Base-by-base conservation (phyloP, 2,329 filamentous ascomycete species). In the Trichophyton benhamiae region DNA sequence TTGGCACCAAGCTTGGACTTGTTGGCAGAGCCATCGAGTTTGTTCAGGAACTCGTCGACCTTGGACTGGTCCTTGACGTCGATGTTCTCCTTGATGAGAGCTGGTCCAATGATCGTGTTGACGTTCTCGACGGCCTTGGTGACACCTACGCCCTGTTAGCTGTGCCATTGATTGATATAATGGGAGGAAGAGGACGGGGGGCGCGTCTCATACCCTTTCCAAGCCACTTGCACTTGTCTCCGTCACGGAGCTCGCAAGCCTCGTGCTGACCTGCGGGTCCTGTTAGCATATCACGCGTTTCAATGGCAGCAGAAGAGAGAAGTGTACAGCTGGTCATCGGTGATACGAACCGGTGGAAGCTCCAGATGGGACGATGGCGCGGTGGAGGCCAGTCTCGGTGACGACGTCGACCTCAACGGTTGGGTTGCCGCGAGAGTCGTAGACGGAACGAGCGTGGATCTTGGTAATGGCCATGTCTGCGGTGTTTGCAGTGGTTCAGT, bases 371-470 rank as follows among this genome's bases (percentile, higher is more conserved):
- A 97, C 92, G 76, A 96, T 96, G 76, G 92, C 91, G 75, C 92
- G 91, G 86, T 96, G 91, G 66, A 97, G 87, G 74, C 92, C 92
- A 71, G 88, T 95, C 82, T 95, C 90, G 71, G 91, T 96, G 80
- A 95, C 88, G 71, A 96, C 85, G 77, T 96, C 92, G 72, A 97
- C 92, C 84, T 97, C 92, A 74, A 96, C 92, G 75, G 94, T 99
- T 73, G 94, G 94, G 87, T 99, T 99, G 76, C 85, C 85, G 69
- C 94, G 92, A 77, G 94, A 97, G 85, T 99, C 94, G 85, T 92
- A 99, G 82, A 99, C 91, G 74, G 87, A 91, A 76, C 94, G 88
- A 74, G 88, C 89, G 84, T 91, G 88, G 75, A 94, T 84, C 83
- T 91, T 92, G 78, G 86, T 85, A 79, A 94, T 89, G 73, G 88